A percentile compares a stretch with the other conserved stretches of the same genome.
Conservation (phyloP, 805 yeast genomes). For the Yamadazyma takamatsuzukensis region DNA sequence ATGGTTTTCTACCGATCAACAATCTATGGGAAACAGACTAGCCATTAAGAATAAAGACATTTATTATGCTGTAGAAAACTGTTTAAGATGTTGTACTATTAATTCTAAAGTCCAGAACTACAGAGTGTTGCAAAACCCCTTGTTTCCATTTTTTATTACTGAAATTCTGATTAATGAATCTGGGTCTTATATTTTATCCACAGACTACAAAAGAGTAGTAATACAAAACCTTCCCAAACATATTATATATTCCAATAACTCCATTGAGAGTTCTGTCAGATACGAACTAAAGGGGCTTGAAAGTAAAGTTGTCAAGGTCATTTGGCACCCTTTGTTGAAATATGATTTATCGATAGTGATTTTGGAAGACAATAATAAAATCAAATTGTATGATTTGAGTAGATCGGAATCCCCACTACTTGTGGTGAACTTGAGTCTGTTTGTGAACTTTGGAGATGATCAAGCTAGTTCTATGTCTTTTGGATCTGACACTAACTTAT, state of each 20-base stretch:
- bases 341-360: slow-evolving; percentile 18
- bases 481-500: slow-evolving; percentile 21
- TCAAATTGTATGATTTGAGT: slow-evolving; percentile 10
- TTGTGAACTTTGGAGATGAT: slow-evolving; percentile 10
- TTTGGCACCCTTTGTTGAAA: slow-evolving; percentile 25
- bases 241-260: slow-evolving; percentile 4
- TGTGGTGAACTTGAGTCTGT: slow-evolving; percentile 13
- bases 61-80: slow-evolving; percentile 28
- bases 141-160: slow-evolving; percentile 21
- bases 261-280: slow-evolving; percentile 6
- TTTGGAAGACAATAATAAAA: slow-evolving; percentile 17
- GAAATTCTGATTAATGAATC: slow-evolving; percentile 35
- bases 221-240: slow-evolving; percentile 4
- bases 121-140: slow-evolving; percentile 9
- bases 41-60: slow-evolving; percentile 19
- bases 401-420: slow-evolving; percentile 1
- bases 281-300: slow-evolving; percentile 13
- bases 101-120: slow-evolving; percentile 18
- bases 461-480: slow-evolving; percentile 23
- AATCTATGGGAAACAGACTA: slow-evolving; percentile 5
- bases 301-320: slow-evolving; percentile 17
- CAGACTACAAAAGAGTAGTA: slow-evolving; percentile 8
- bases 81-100: slow-evolving; percentile 27
- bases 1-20: slow-evolving; percentile 1
- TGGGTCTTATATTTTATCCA: slow-evolving; percentile 36